A percentile compares a stretch with the other conserved stretches of the same genome.
These are phyloP conservation scores for Hanseniaspora occidentalis DNA, from an alignment of 805 yeast genomes.

Conservation along the genomic window DNA sequence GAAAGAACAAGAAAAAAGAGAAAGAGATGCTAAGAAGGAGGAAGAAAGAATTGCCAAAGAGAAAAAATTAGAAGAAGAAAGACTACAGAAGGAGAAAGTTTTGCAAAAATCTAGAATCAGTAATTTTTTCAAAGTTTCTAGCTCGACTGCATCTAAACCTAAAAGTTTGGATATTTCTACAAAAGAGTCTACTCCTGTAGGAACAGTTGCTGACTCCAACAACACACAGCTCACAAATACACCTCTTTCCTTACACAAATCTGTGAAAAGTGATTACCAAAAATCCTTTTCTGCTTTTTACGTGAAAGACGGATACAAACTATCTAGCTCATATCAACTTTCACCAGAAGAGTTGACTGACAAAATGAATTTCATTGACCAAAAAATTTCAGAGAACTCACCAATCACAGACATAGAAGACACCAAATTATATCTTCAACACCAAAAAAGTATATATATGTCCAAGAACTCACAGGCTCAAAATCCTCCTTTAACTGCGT, in stretches of 20 bases:
- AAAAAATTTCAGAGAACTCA: constrained; percentile 9
- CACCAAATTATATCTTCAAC: constrained; percentile 11
- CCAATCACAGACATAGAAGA: constrained; percentile 5
- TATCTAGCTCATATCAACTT: constrained; percentile 10
- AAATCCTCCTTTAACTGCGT: constrained; percentile 22
- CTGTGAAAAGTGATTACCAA: constrained; percentile 20
- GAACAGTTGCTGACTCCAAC: background rate
- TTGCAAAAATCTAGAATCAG: constrained; percentile 15
- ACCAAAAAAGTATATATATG: background rate
- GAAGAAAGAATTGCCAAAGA: constrained; percentile 7
- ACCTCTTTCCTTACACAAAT: background rate
- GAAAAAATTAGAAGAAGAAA: constrained; percentile 18
- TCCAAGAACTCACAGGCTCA: constrained; percentile 17
- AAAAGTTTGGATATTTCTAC: constrained; percentile 6
- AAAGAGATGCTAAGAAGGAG: constrained; percentile 1
- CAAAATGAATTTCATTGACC: constrained; percentile 21
- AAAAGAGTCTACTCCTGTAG: constrained; percentile 9
- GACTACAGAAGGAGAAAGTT: constrained; percentile 18
- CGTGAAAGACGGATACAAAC: constrained; percentile 23
- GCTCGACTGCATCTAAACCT: constrained; percentile 13
- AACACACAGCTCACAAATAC: background rate
- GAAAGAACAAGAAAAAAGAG: constrained; percentile 10
- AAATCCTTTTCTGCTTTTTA: constrained; percentile 27
- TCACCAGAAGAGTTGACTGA: constrained; percentile 5
- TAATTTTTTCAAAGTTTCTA: constrained; percentile 22